Base-by-base conservation (phyloP, 805 yeast species). In the Kodamaea leandrae region DNA sequence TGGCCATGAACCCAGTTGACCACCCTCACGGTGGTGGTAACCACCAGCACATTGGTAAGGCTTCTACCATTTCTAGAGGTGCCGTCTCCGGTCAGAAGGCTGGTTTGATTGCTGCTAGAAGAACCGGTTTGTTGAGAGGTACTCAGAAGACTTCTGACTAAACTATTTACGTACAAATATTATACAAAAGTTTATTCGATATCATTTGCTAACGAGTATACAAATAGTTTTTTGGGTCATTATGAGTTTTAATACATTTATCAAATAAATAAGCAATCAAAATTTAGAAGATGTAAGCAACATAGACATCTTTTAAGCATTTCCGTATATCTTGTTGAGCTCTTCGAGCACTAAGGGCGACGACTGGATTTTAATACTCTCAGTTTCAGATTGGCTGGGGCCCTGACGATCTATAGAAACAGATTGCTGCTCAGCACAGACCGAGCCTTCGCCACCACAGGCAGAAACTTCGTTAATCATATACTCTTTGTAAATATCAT, bases 1-100 rank as follows among this genome's bases (percentile, higher is more conserved):
- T 91, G 72, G 99, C 99, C 74, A 91, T 93, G 99, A 91, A 91
- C 82, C 98, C 98, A 76, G 99, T 91, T 74, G 99, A 91, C 75
- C 99, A 91, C 82, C 99, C 99, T 74, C 99, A 91, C 77, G 99
- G 99, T 87, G 98, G 99, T 91, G 99, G 99, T 91, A 90, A 90
- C 96, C 98, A 91, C 78, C 98, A 91, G 82, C 98, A 91, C 77
- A 91, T 90, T 80, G 98, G 98, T 89, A 91, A 91, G 83, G 97
- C 98, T 68, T 91, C 98, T 64, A 91, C 98, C 68, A 91, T 91
- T 66, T 84, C 96, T 62, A 88, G 98, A 86, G 96, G 96, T 76
- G 97, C 98, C 60, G 98, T 91, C 72, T 80, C 99, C 67, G 99
- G 99, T 87, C 99, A 91, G 82, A 91, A 91, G 95, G 96, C 95